Base-by-base conservation (phyloP, 208 protist species). In the Leishmania arabica region DNA sequence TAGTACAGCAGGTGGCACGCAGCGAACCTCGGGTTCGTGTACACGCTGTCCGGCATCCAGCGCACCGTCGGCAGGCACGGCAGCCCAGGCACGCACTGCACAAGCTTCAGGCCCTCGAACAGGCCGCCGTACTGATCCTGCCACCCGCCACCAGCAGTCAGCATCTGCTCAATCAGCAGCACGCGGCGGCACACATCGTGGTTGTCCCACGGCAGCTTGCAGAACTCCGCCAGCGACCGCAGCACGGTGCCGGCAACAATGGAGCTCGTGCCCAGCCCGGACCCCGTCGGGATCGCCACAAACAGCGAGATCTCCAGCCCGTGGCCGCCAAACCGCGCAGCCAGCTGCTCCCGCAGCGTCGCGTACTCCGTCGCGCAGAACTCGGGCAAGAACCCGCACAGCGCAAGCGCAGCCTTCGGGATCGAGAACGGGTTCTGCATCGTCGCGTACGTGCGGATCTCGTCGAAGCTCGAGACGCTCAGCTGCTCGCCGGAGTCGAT, bases 51-150 rank as follows among this genome's bases (percentile, higher is more conserved):
- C 9, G 86, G 83, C 51, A 91, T 87, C 82, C 86, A 89, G 6
- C 84, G 84, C 83, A 88, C 90, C 58, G 69, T 83, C 1, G 86
- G 84, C 54, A 75, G 34, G 68, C 85, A 88, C n/a, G 74, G 73
- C 70, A 91, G 64, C 6, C 83, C 84, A 21, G 89, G 62, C n/a
- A 17, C 24, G 4, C 85, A 87, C 56, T 87, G 87, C 19, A 91
- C 75, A 5, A 89, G 76, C 84, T 94, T 93, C 62, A 95, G 31
- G 13, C 88, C 85, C 4, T 79, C 79, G 64, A 85, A 90, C 49
- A 95, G 78, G 2, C 87, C 88, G 42, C 90, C 90, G 86, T 89
- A 91, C 80, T 90, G 90, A 77, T 94, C 92, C 76, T 94, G 88
- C 90, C 90, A 94, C 31, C 89, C 92, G 24, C 92, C 90, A 31